Percentiles rank a stretch among this genome's conserved stretches.
Conservation (phyloP, 768 basidiomycete genomes). For the Mycena pura region DNA sequence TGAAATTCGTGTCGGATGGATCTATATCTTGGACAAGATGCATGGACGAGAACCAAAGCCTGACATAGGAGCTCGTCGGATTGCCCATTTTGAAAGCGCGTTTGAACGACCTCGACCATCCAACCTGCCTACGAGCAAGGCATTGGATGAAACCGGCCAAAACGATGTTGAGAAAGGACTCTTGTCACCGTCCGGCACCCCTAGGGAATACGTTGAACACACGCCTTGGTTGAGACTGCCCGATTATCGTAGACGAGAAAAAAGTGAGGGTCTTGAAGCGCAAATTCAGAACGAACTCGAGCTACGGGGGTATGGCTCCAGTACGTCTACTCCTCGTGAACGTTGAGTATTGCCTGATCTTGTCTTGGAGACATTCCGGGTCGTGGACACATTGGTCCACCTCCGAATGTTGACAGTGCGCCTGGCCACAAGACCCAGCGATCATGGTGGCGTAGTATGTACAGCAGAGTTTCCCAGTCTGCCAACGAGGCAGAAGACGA, state of each 20-base stretch:
- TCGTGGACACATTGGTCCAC: slow-evolving; percentile 27
- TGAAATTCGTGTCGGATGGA: slow-evolving; percentile 62
- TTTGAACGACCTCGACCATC: slow-evolving; percentile 48
- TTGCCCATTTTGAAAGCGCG: slow-evolving; percentile 50
- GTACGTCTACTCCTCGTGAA: slow-evolving; percentile 30
- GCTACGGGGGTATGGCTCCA: slow-evolving; percentile 50
- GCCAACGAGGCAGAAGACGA: slow-evolving; percentile 39
- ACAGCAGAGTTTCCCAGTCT: slow-evolving; percentile 56
- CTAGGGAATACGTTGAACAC: neutral
- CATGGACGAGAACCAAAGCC: slow-evolving; percentile 61
- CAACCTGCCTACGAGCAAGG: slow-evolving; percentile 8
- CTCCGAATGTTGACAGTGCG: slow-evolving; percentile 25
- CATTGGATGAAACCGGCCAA: slow-evolving; percentile 8
- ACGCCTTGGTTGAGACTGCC: slow-evolving; percentile 12
- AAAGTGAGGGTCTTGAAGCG: slow-evolving; percentile 58
- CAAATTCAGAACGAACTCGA: slow-evolving; percentile 62
- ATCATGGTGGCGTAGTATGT: slow-evolving; percentile 66
- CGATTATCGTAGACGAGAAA: slow-evolving; percentile 51
- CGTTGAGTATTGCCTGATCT: neutral
- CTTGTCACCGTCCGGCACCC: slow-evolving; percentile 2
- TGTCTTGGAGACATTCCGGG: slow-evolving; percentile 27
- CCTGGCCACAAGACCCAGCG: slow-evolving; percentile 38
- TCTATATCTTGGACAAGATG: slow-evolving; percentile 63
- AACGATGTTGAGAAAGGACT: slow-evolving; percentile 22
- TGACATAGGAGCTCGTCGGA: slow-evolving; percentile 50